phyloP scores from a whole-genome alignment of 176 grass and related monocot genomes.

The Aegilops umbellulata region DNA sequence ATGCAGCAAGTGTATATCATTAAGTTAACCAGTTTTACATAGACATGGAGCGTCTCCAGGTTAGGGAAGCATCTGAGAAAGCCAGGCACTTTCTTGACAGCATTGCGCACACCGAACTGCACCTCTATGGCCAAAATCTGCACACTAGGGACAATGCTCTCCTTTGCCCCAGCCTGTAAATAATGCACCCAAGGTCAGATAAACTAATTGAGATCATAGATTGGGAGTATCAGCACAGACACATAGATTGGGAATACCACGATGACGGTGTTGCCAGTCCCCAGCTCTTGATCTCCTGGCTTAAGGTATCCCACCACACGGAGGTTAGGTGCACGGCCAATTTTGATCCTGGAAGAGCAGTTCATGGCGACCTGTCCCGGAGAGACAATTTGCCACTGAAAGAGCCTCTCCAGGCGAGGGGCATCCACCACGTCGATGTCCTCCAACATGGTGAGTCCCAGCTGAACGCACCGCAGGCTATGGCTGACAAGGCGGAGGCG shows the following conservation, averaged over 20 bases:
- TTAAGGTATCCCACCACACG: not conserved
- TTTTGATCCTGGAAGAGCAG: not conserved
- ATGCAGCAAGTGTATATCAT: not conserved
- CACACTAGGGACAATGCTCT: not conserved
- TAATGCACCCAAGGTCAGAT: no score
- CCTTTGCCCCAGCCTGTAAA: not conserved
- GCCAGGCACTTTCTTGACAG: not conserved
- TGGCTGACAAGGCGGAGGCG: not conserved
- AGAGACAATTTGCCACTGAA: not conserved
- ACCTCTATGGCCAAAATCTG: not conserved
- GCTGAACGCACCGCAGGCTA: not conserved
- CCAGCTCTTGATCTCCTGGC: not conserved
- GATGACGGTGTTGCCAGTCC: not conserved
- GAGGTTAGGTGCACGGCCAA: not conserved
- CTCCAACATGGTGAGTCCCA: not conserved
- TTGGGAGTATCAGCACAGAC: not conserved
- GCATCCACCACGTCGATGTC: not conserved
- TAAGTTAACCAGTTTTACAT: not conserved
- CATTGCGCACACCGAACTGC: not conserved
- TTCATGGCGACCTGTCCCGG: no score
- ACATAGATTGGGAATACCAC: not conserved
- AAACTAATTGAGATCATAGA: not conserved
- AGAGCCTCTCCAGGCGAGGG: not conserved
- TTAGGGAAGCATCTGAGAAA: not conserved
- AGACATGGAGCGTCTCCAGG: not conserved